These are phyloP conservation scores for Pistacia atlantica DNA, from an alignment of 345 rosid genomes.

Conservation along the genomic window DNA sequence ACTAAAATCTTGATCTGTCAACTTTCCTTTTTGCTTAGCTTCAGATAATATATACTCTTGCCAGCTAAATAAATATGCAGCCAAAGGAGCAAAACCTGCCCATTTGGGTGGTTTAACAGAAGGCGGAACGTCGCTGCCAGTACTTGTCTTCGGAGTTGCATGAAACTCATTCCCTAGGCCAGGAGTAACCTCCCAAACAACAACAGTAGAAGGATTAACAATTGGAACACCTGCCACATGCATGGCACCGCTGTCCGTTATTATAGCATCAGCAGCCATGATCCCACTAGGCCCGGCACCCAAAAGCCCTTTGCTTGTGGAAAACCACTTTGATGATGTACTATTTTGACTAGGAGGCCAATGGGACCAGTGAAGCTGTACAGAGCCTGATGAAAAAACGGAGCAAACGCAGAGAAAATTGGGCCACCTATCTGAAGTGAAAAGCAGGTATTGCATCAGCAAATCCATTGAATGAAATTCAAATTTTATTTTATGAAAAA, in stretches of 20 bases:
- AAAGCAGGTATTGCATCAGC: conserved; percentile 14
- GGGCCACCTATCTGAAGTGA: conserved; percentile 96
- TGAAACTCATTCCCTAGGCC: conserved; percentile 95
- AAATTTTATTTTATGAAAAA: neutral
- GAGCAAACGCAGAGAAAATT: conserved; percentile 97
- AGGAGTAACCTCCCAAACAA: conserved; percentile 99
- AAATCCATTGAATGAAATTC: neutral
- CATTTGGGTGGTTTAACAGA: conserved; percentile 86
- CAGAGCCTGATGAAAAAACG: conserved; percentile 96
- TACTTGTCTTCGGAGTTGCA: conserved; percentile 62
- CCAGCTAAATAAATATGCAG: conserved; percentile 95
- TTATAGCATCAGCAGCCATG: conserved; percentile 99
- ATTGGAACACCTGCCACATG: conserved; percentile 99
- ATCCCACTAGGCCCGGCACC: conserved; percentile 99
- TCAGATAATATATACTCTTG: conserved; percentile 90
- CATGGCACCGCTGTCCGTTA: conserved; percentile 97
- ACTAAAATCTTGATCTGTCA: conserved; percentile 62
- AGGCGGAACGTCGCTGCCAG: conserved; percentile 76
- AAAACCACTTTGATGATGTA: conserved; percentile 79
- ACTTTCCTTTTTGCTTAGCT: conserved; percentile 72
- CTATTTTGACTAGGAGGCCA: conserved; percentile 86
- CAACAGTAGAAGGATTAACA: conserved; percentile 97
- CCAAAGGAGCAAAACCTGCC: conserved; percentile 98
- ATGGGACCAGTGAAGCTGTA: conserved; percentile 98
- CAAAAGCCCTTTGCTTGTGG: conserved; percentile 94